phyloP scores from a whole-genome alignment of 2,329 filamentous ascomycete genomes.

The Exophiala viscosa region DNA sequence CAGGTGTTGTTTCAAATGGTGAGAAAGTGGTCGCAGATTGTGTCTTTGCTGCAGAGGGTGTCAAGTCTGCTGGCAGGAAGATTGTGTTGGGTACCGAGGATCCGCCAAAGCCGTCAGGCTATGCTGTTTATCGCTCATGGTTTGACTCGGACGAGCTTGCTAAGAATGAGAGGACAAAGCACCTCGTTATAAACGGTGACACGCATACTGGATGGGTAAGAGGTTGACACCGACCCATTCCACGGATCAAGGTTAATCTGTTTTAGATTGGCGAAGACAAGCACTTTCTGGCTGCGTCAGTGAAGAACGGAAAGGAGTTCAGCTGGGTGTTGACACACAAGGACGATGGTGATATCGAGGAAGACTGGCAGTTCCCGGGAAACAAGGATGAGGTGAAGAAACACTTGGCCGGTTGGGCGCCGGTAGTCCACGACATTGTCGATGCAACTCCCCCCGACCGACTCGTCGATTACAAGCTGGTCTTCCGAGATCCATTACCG shows the following conservation, averaged over 20 bases:
- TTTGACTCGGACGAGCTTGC: constrained; percentile 43
- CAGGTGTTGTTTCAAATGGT: constrained; percentile 23
- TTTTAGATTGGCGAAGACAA: constrained; percentile 42
- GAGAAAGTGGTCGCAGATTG: constrained; percentile 21
- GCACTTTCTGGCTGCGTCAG: constrained; percentile 49
- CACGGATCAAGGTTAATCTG: not conserved
- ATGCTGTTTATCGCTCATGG: constrained; percentile 32
- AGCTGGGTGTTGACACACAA: constrained; percentile 56
- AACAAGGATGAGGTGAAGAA: constrained; percentile 51
- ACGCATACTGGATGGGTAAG: constrained; percentile 47
- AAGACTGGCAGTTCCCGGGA: constrained; percentile 54
- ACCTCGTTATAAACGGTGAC: constrained; percentile 53
- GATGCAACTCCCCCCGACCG: constrained; percentile 25
- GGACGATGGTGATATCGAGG: constrained; percentile 46
- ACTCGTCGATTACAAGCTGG: constrained; percentile 24
- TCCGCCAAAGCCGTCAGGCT: constrained; percentile 34
- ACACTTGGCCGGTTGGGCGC: constrained; percentile 52
- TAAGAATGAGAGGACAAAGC: constrained; percentile 50
- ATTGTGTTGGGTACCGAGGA: constrained; percentile 33
- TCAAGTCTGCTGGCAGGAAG: constrained; percentile 23
- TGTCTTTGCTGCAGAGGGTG: constrained; percentile 22
- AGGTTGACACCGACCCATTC: not conserved
- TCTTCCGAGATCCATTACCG: constrained; percentile 24
- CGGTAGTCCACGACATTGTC: constrained; percentile 31
- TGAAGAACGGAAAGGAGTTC: constrained; percentile 52